Conservation (phyloP, 768 basidiomycete genomes). For the Lepiota brunneoincarnata region DNA sequence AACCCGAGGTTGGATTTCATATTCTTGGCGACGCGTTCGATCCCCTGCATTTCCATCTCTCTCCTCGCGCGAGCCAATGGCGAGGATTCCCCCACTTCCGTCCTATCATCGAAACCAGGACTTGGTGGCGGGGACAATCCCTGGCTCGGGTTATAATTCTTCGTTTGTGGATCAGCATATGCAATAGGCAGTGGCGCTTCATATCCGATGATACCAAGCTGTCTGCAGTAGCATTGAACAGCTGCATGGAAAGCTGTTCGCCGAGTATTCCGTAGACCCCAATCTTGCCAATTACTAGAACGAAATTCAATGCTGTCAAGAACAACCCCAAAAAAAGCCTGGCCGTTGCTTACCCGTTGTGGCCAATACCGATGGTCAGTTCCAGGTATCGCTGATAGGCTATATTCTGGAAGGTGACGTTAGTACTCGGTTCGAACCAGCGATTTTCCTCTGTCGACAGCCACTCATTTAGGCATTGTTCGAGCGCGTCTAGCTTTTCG, state of each 20-base stretch:
- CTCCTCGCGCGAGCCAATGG: conserved; percentile 11
- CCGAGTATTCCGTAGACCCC: conserved; percentile 58
- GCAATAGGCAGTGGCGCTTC: conserved; percentile 62
- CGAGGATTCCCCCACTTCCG: conserved; percentile 1
- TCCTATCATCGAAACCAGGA: conserved; percentile 13
- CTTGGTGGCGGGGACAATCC: conserved; percentile 7
- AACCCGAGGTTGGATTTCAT: conserved; percentile 45
- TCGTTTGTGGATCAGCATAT: conserved; percentile 32
- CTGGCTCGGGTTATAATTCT: not conserved
- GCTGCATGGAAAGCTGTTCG: conserved; percentile 82
- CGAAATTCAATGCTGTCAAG: not conserved
- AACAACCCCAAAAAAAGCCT: not conserved
- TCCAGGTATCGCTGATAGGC: conserved; percentile 64
- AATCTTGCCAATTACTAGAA: conserved; percentile 39
- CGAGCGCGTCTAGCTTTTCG: conserved; percentile 67
- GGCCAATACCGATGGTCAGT: conserved; percentile 62
- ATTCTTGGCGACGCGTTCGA: conserved; percentile 23
- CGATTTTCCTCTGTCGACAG: conserved; percentile 75
- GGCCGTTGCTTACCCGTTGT: conserved; percentile 39
- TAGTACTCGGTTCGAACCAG: conserved; percentile 72
- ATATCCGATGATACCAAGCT: conserved; percentile 63
- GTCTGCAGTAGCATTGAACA: conserved; percentile 66
- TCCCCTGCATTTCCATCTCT: conserved; percentile 21
- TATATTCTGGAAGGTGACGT: conserved; percentile 61
- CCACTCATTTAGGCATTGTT: conserved; percentile 70